Percentiles rank a stretch among this genome's conserved stretches.
Conservation (phyloP, 371 early-diverging fungal genomes). For the Basidiobolus meristosporus region DNA sequence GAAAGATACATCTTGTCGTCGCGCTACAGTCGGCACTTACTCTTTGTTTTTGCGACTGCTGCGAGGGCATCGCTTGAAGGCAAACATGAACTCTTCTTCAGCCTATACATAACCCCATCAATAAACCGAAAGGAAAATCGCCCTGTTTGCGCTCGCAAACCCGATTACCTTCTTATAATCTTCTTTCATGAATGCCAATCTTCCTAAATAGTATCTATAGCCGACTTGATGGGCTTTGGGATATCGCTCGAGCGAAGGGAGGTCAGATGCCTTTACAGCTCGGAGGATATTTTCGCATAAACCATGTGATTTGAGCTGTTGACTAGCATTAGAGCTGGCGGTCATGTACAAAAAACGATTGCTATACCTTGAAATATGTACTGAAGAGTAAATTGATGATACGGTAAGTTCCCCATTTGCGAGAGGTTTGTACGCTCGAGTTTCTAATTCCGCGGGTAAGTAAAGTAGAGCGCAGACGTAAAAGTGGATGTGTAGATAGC, state of each 20-base stretch:
- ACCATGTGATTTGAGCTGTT: slow-evolving; percentile 52
- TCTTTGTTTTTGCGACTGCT: slow-evolving; percentile 26
- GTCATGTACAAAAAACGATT: background rate
- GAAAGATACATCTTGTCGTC: background rate
- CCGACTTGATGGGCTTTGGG: slow-evolving; percentile 74
- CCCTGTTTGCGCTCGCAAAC: background rate
- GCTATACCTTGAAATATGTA: slow-evolving; percentile 61
- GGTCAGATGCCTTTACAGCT: slow-evolving; percentile 45
- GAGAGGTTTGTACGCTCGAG: slow-evolving; percentile 25
- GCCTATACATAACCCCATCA: slow-evolving; percentile 17
- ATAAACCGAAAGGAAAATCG: slow-evolving; percentile 1
- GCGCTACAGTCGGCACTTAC: slow-evolving; percentile 8
- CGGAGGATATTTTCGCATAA: slow-evolving; percentile 65
- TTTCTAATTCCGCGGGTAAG: slow-evolving; percentile 6
- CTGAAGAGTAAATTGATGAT: slow-evolving; percentile 65
- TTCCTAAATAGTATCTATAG: slow-evolving; percentile 66
- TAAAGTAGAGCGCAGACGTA: background rate
- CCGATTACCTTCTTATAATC: slow-evolving; percentile 34
- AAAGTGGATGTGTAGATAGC: background rate
- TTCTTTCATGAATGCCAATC: slow-evolving; percentile 64
- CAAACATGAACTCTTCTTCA: slow-evolving; percentile 41
- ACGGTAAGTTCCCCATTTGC: slow-evolving; percentile 80
- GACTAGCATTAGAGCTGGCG: background rate
- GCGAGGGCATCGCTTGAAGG: slow-evolving; percentile 38
- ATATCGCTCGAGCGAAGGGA: slow-evolving; percentile 49